Evolutionary conservation across 768 basidiomycete genomes (phyloP).

Genomic region (Fomitopsis pulvina): DNA sequence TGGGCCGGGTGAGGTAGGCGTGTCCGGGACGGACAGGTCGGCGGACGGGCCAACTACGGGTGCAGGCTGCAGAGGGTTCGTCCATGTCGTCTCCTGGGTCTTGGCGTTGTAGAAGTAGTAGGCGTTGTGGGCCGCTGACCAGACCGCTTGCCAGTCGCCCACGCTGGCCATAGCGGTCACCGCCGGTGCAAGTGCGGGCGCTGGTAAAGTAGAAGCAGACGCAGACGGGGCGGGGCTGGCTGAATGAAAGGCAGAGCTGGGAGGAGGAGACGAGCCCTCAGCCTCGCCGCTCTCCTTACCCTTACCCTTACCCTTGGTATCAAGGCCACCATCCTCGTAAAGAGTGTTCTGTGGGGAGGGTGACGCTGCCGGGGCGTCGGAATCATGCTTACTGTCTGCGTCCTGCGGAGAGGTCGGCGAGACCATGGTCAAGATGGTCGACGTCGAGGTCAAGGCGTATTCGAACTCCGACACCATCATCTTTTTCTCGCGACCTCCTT

Average conservation of each 20-base stretch:
- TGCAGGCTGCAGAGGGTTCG: constrained; percentile 55
- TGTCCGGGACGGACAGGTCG: constrained; percentile 20
- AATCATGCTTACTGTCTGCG: constrained; percentile 5
- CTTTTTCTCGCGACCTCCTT: neutral
- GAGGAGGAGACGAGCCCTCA: neutral
- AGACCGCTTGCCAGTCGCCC: constrained; percentile 72
- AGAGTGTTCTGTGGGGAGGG: neutral
- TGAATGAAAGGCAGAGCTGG: constrained; percentile 5
- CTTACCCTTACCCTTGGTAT: neutral
- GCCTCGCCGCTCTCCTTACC: neutral
- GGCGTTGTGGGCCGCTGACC: constrained; percentile 65
- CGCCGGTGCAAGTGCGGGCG: constrained; percentile 5
- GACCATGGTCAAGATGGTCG: constrained; percentile 8
- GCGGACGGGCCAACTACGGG: constrained; percentile 23
- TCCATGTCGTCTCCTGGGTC: constrained; percentile 81
- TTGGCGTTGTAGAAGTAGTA: constrained; percentile 81
- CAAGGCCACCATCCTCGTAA: neutral
- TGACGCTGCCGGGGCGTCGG: neutral
- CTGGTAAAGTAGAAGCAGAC: neutral
- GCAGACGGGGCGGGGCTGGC: constrained; percentile 4
- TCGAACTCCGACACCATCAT: constrained; percentile 12
- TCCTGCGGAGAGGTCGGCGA: constrained; percentile 6
- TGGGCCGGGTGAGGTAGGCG: constrained; percentile 9
- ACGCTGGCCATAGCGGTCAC: constrained; percentile 10
- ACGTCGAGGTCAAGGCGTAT: constrained; percentile 14